Conservation (phyloP, 139 green algal genomes). For the Chlorokybus atmophyticus region DNA sequence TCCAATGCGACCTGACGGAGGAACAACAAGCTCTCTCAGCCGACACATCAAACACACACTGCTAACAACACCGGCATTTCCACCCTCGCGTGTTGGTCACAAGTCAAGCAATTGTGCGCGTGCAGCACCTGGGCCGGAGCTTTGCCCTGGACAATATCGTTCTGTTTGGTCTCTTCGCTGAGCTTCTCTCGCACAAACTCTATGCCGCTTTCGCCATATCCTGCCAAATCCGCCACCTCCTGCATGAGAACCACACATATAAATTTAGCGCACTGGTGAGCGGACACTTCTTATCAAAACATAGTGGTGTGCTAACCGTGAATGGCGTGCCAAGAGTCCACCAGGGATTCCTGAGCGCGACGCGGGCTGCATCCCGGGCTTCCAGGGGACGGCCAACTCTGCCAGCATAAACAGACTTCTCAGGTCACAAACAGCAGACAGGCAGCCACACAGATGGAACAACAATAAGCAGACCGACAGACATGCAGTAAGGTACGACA, state of each 20-base stretch:
- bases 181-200: constrained; percentile 19
- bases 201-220: constrained; percentile 12
- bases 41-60: too few relatives aligned
- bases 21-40: too few relatives aligned
- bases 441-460: too few relatives aligned
- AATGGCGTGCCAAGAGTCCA: constrained; percentile 23
- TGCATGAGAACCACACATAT: not conserved
- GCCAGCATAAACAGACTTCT: too few relatives aligned
- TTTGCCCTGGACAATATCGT: constrained; percentile 26
- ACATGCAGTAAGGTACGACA: too few relatives aligned
- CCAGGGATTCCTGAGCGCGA: constrained; percentile 24
- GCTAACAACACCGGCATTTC: too few relatives aligned
- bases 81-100: too few relatives aligned
- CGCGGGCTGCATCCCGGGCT: constrained; percentile 19
- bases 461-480: too few relatives aligned
- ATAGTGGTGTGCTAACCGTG: not conserved
- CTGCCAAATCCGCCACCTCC: constrained; percentile 19
- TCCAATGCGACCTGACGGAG: too few relatives aligned
- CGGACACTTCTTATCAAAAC: not conserved
- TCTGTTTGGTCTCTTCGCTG: constrained; percentile 10
- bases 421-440: too few relatives aligned
- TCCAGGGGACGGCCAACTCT: constrained; percentile 16
- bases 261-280: not conserved
- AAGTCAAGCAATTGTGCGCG: too few relatives aligned
- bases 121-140: constrained; percentile 24